phyloP scores from a whole-genome alignment of 192 early-diverging fungal genomes.

The Spizellomyces sp. region DNA sequence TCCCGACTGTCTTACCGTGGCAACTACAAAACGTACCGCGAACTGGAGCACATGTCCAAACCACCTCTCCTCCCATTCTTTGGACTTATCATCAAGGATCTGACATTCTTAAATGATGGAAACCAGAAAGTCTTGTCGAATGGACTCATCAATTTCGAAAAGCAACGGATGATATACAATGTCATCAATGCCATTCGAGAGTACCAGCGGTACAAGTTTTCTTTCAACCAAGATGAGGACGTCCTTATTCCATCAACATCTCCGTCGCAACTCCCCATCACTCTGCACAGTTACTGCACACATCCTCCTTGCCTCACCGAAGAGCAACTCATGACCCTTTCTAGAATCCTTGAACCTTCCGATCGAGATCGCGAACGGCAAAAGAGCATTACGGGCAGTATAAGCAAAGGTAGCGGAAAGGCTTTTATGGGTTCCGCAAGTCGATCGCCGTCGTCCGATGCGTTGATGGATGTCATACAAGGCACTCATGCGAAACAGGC shows the following conservation, averaged over 20 bases:
- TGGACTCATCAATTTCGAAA: constrained; percentile 40
- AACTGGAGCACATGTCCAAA: constrained; percentile 30
- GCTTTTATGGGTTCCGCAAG: not conserved
- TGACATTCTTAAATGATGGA: constrained; percentile 44
- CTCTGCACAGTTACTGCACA: constrained; percentile 33
- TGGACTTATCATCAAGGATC: constrained; percentile 44
- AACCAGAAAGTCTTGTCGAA: constrained; percentile 30
- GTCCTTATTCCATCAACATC: not conserved
- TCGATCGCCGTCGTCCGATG: not conserved
- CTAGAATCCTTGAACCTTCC: constrained; percentile 28
- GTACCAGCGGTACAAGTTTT: constrained; percentile 28
- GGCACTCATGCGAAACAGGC: not conserved
- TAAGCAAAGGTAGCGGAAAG: not conserved
- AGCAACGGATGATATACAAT: constrained; percentile 24
- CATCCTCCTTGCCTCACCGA: constrained; percentile 29
- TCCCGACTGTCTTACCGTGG: constrained; percentile 25
- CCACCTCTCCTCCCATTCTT: constrained; percentile 44
- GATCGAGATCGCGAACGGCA: constrained; percentile 1
- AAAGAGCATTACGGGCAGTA: not conserved
- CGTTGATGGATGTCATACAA: constrained; percentile 1
- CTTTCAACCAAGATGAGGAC: constrained; percentile 31
- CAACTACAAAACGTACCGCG: constrained; percentile 43
- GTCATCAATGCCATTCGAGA: constrained; percentile 14
- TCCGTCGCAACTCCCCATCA: constrained; percentile 14
- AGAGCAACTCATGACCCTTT: constrained; percentile 29